A percentile compares a stretch with the other conserved stretches of the same genome.
These are phyloP conservation scores for Geotrichum restrictum DNA, from an alignment of 1,139 yeast species.

Conservation along the genomic window DNA sequence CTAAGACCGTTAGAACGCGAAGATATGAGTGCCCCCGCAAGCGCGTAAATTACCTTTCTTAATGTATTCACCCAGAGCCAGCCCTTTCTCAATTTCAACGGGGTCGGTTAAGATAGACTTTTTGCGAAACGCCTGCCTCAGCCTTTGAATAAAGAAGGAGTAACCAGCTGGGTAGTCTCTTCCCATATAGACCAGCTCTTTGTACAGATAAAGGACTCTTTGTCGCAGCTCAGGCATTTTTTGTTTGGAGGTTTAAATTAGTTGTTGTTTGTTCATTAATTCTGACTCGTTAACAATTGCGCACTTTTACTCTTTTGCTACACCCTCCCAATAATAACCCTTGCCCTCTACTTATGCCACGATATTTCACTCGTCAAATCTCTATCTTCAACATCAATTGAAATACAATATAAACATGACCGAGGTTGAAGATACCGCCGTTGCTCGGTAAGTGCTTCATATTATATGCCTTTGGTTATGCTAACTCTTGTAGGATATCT, in stretches of 20 bases:
- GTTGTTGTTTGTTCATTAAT: background rate
- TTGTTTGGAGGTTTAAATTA: background rate
- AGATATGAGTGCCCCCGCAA: background rate
- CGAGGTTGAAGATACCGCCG: conserved; percentile 13
- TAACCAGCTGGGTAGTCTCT: conserved; percentile 40
- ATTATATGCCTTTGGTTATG: background rate
- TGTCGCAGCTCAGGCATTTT: conserved; percentile 23
- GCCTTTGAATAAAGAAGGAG: conserved; percentile 30
- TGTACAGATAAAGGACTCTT: conserved; percentile 36
- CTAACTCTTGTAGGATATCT: conserved; percentile 23
- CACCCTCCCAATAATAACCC: background rate
- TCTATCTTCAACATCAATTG: background rate
- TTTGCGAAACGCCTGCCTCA: conserved; percentile 34
- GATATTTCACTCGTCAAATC: background rate
- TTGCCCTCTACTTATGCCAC: conserved; percentile 4
- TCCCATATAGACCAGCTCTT: conserved; percentile 40
- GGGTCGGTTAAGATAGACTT: conserved; percentile 27
- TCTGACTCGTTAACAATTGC: background rate
- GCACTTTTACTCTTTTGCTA: background rate
- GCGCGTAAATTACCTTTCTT: conserved; percentile 27
- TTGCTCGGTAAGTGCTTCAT: conserved; percentile 11
- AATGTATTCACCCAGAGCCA: conserved; percentile 39
- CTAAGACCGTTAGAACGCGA: conserved; percentile 20
- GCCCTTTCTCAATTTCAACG: conserved; percentile 34
- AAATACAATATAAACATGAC: background rate